Conservation (phyloP, 768 basidiomycete genomes). For the Agrocybe praecox region DNA sequence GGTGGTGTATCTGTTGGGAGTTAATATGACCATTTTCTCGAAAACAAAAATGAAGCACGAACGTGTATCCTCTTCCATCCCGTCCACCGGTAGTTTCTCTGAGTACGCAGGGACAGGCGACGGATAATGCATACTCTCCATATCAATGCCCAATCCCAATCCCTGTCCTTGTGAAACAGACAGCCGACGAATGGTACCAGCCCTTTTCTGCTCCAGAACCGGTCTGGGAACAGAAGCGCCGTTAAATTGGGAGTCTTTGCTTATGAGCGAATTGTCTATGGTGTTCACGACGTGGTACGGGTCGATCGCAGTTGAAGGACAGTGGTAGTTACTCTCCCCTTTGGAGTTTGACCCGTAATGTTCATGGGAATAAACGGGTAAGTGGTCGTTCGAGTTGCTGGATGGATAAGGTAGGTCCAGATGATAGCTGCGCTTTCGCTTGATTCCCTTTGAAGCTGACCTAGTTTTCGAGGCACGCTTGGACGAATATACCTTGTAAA, state of each 20-base stretch:
- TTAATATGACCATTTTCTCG: no score
- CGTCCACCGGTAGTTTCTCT: neutral
- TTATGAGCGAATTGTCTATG: slow-evolving; percentile 25
- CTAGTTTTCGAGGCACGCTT: no score
- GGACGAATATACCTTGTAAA: neutral
- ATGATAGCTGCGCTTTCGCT: neutral
- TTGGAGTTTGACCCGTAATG: neutral
- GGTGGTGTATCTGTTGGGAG: slow-evolving; percentile 9
- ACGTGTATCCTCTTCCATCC: neutral
- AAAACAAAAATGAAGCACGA: neutral
- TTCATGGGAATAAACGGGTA: neutral
- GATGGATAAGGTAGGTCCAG: neutral
- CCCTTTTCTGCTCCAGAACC: slow-evolving; percentile 6
- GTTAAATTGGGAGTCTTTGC: slow-evolving; percentile 21
- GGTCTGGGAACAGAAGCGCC: slow-evolving; percentile 13
- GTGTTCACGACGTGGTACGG: slow-evolving; percentile 25
- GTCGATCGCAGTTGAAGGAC: slow-evolving; percentile 15
- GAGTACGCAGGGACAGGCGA: neutral
- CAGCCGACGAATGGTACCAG: neutral
- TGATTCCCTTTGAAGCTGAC: neutral
- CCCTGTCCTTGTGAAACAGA: slow-evolving; percentile 1
- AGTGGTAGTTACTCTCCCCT: neutral
- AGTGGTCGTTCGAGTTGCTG: neutral
- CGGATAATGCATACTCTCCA: neutral
- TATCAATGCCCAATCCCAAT: slow-evolving; percentile 2